Evolutionary conservation across 805 yeast genomes (phyloP).

Genomic region (Suhomyces canberraensis): DNA sequence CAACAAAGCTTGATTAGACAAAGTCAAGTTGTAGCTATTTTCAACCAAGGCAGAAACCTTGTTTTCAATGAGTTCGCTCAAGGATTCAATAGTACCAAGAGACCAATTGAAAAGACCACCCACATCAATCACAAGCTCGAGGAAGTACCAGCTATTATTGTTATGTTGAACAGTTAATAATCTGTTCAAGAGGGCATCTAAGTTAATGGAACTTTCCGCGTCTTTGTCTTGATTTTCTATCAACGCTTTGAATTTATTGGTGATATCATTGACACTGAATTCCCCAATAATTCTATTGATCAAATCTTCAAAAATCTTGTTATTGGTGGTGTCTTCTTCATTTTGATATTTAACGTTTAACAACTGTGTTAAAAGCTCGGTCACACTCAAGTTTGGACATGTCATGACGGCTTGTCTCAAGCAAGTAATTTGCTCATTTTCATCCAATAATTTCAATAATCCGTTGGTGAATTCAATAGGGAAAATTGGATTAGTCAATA

Average conservation of each 20-base stretch:
- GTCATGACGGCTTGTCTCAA: constrained; percentile 81
- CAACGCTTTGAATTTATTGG: constrained; percentile 41
- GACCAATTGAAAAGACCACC: constrained; percentile 71
- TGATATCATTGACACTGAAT: constrained; percentile 57
- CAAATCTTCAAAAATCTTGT: constrained; percentile 56
- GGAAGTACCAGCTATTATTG: constrained; percentile 56
- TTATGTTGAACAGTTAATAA: constrained; percentile 39
- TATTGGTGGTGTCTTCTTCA: constrained; percentile 36
- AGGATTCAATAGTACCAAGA: constrained; percentile 44
- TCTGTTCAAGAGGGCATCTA: constrained; percentile 36
- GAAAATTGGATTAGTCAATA: constrained; percentile 84
- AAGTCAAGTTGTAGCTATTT: constrained; percentile 44
- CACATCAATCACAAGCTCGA: constrained; percentile 65
- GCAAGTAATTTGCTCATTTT: constrained; percentile 51
- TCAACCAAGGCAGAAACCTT: constrained; percentile 46
- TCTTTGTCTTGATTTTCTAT: constrained; percentile 22
- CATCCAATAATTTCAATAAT: constrained; percentile 48
- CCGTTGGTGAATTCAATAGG: constrained; percentile 59
- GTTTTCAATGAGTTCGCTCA: constrained; percentile 42
- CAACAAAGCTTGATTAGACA: constrained; percentile 44
- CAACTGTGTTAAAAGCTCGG: constrained; percentile 62
- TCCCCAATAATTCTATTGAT: constrained; percentile 66
- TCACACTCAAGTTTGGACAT: constrained; percentile 63
- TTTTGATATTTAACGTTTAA: constrained; percentile 44
- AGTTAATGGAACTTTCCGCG: constrained; percentile 26